phyloP scores from a whole-genome alignment of 1,139 yeast species.

The Yamadazyma atmosphaerica region DNA sequence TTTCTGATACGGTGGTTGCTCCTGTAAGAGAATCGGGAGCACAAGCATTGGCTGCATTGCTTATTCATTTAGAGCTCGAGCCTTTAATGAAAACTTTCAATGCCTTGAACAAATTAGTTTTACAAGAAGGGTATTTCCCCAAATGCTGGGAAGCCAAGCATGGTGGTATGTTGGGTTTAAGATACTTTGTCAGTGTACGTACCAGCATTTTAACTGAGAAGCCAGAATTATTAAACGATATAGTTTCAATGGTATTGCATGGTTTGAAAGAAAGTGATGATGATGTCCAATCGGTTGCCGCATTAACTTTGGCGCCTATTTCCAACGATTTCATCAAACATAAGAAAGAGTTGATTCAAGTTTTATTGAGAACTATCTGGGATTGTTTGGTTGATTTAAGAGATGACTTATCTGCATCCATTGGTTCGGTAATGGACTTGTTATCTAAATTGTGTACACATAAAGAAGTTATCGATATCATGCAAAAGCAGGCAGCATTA shows the following conservation, averaged over 20 bases:
- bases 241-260: constrained; percentile 82
- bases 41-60: constrained; percentile 86
- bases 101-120: constrained; percentile 65
- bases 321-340: constrained; percentile 78
- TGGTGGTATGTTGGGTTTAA: constrained; percentile 93
- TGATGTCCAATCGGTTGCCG: constrained; percentile 97
- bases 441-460: constrained; percentile 86
- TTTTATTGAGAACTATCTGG: constrained; percentile 81
- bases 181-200: constrained; percentile 89
- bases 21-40: constrained; percentile 98
- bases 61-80: constrained; percentile 63
- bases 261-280: constrained; percentile 86
- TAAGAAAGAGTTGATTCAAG: constrained; percentile 59
- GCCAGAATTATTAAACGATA: constrained; percentile 63
- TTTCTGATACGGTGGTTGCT: constrained; percentile 96
- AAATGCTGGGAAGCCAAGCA: constrained; percentile 95
- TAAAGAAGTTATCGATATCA: constrained; percentile 69
- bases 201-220: constrained; percentile 68
- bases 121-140: constrained; percentile 54
- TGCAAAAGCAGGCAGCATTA: constrained; percentile 61
- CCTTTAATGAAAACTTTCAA: constrained; percentile 60
- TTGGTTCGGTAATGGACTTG: constrained; percentile 94
- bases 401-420: constrained; percentile 92
- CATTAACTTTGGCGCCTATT: constrained; percentile 88
- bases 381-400: constrained; percentile 77